Percentiles rank a stretch among this genome's conserved stretches.
phyloP scores from a whole-genome alignment of 108 stramenopile species.

The Cyclotella baltica region DNA sequence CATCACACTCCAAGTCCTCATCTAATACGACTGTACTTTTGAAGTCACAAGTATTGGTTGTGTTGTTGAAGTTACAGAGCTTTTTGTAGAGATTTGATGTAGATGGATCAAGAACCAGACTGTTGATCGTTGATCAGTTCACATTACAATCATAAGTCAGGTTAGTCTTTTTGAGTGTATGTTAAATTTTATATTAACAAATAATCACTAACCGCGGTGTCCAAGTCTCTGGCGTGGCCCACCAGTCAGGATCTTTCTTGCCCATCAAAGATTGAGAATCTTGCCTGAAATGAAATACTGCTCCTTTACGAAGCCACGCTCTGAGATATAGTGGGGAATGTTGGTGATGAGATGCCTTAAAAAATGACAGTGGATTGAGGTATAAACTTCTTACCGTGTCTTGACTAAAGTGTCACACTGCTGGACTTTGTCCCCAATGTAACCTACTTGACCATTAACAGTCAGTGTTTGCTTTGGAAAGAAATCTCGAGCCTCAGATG shows the following conservation, averaged over 20 bases:
- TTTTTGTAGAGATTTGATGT: constrained; percentile 34
- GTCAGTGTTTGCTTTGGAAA: constrained; percentile 24
- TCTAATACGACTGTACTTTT: constrained; percentile 32
- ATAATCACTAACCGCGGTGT: too few relatives aligned
- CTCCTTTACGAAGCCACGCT: constrained; percentile 45
- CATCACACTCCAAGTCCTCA: constrained; percentile 32
- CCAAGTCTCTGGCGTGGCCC: constrained; percentile 7
- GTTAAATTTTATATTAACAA: too few relatives aligned
- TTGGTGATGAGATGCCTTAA: neutral
- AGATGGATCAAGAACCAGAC: constrained; percentile 18
- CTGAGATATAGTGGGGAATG: neutral
- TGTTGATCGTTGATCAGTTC: too few relatives aligned
- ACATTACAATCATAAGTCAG: too few relatives aligned
- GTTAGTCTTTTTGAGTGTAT: too few relatives aligned
- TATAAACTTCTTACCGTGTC: neutral
- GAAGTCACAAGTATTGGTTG: constrained; percentile 22
- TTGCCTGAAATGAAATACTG: constrained; percentile 27
- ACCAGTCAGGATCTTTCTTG: constrained; percentile 39
- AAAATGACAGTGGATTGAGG: neutral
- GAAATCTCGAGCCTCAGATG: constrained; percentile 41
- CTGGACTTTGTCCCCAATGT: constrained; percentile 31
- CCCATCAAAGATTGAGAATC: constrained; percentile 27
- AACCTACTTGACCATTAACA: constrained; percentile 8
- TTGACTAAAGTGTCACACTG: constrained; percentile 3
- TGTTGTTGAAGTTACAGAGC: constrained; percentile 29